A percentile compares a stretch with the other conserved stretches of the same genome.
These are phyloP conservation scores for Acanthamoeba divionensis DNA, from an alignment of 208 protist species.

Conservation along the genomic window DNA sequence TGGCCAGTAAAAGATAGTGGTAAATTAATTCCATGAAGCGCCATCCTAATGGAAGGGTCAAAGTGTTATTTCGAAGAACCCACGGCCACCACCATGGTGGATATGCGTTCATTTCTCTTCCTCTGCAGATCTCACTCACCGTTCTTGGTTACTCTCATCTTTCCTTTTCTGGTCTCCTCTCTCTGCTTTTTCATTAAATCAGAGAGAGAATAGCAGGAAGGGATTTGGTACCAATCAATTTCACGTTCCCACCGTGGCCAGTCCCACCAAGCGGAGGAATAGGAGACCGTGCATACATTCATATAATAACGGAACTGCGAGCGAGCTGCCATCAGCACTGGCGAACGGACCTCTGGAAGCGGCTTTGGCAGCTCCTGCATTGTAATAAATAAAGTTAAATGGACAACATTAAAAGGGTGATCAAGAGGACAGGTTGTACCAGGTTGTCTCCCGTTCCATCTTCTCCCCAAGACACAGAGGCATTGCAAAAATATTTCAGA, in stretches of 20 bases:
- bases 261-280: slow-evolving; percentile 72
- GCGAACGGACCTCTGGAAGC: background rate
- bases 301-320: slow-evolving; percentile 66
- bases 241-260: slow-evolving; percentile 75
- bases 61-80: too few relatives aligned
- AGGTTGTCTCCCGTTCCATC: slow-evolving; percentile 35
- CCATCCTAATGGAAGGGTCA: background rate
- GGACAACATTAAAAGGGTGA: too few relatives aligned
- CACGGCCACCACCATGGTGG: too few relatives aligned
- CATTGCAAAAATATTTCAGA: slow-evolving; percentile 52
- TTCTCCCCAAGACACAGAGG: slow-evolving; percentile 44
- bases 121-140: background rate
- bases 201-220: too few relatives aligned
- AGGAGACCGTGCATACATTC: slow-evolving; percentile 70
- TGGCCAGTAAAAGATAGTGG: slow-evolving; percentile 29
- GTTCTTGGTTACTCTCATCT: background rate
- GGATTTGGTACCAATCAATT: slow-evolving; percentile 7
- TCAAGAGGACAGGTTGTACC: background rate
- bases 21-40: slow-evolving; percentile 34
- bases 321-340: background rate
- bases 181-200: background rate
- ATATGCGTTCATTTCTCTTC: too few relatives aligned
- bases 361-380: background rate
- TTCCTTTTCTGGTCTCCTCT: background rate
- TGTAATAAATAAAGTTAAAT: too few relatives aligned